A percentile compares a stretch with the other conserved stretches of the same genome.
phyloP scores from a whole-genome alignment of 768 basidiomycete species.

The Gymnopilus dilepis region DNA sequence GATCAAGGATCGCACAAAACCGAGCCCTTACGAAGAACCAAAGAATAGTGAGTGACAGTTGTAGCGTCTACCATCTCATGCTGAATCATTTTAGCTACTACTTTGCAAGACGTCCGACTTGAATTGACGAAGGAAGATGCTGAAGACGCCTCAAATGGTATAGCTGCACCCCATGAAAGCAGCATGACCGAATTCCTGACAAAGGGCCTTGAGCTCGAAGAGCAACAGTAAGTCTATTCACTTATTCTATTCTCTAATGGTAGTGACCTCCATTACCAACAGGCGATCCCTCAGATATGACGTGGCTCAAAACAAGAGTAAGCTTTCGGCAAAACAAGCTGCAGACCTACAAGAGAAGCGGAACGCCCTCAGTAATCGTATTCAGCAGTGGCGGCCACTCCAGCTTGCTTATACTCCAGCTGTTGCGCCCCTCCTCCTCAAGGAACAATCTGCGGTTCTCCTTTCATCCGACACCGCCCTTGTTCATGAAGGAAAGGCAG shows the following conservation, averaged over 20 bases:
- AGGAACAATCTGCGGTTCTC: too few relatives aligned
- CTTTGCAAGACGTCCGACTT: slow-evolving; percentile 19
- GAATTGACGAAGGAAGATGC: slow-evolving; percentile 15
- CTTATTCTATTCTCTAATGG: background rate
- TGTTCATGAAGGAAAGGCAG: background rate
- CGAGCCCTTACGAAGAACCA: slow-evolving; percentile 20
- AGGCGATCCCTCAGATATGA: background rate
- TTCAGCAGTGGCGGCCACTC: slow-evolving; percentile 5
- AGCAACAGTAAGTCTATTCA: slow-evolving; percentile 17
- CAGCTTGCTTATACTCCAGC: slow-evolving; percentile 19
- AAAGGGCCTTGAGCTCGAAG: slow-evolving; percentile 20
- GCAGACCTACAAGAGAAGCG: slow-evolving; percentile 19
- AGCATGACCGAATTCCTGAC: slow-evolving; percentile 6
- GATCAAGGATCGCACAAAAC: background rate
- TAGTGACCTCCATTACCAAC: background rate
- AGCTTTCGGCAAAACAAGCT: slow-evolving; percentile 3
- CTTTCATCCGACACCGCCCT: background rate
- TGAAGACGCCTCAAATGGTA: background rate
- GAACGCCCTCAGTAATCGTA: background rate
- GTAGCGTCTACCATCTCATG: background rate
- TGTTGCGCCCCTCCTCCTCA: slow-evolving; percentile 6
- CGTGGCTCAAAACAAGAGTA: background rate
- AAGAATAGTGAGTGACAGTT: background rate
- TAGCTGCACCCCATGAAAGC: background rate
- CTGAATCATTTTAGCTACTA: background rate